phyloP scores from a whole-genome alignment of 441 rosid genomes.

The Pelargonium cotyledonis region DNA sequence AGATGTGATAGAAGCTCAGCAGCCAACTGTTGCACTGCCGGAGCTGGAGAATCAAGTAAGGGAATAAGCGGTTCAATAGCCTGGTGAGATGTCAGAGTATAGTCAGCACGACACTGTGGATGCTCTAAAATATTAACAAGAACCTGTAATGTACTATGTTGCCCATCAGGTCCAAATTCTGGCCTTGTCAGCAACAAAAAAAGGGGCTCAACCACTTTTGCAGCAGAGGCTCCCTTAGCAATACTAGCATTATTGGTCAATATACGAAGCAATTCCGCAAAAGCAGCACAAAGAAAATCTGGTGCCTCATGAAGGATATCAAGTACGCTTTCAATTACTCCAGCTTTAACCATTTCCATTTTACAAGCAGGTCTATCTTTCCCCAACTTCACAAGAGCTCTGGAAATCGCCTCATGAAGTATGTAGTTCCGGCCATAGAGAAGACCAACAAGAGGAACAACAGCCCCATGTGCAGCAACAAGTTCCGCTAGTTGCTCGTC shows the following conservation, averaged over 20 bases:
- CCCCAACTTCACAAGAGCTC: constrained; percentile 97
- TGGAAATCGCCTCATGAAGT: constrained; percentile 97
- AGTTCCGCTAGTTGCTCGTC: constrained; percentile 99
- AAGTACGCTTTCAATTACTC: constrained; percentile 86
- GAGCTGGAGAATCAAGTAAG: constrained; percentile 84
- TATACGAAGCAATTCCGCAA: constrained; percentile 91
- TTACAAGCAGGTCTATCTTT: constrained; percentile 98
- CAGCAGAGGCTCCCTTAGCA: constrained; percentile 94
- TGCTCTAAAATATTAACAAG: constrained; percentile 96
- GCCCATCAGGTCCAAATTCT: constrained; percentile 94
- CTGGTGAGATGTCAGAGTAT: constrained; percentile 71
- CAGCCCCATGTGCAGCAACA: constrained; percentile 99
- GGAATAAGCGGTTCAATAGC: constrained; percentile 94
- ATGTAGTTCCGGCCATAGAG: constrained; percentile 78
- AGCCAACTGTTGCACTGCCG: constrained; percentile 95
- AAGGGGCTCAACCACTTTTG: constrained; percentile 94
- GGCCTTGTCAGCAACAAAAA: constrained; percentile 64
- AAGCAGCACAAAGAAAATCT: constrained; percentile 88
- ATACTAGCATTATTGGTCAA: constrained; percentile 96
- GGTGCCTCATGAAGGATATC: constrained; percentile 97
- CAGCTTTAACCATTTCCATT: constrained; percentile 98
- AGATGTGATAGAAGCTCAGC: constrained; percentile 98
- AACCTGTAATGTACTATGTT: constrained; percentile 94
- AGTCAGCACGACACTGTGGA: constrained; percentile 93
- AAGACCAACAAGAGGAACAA: constrained; percentile 97